Conservation (phyloP, 2,329 filamentous ascomycete genomes). For the Aspergillus intermedius region DNA sequence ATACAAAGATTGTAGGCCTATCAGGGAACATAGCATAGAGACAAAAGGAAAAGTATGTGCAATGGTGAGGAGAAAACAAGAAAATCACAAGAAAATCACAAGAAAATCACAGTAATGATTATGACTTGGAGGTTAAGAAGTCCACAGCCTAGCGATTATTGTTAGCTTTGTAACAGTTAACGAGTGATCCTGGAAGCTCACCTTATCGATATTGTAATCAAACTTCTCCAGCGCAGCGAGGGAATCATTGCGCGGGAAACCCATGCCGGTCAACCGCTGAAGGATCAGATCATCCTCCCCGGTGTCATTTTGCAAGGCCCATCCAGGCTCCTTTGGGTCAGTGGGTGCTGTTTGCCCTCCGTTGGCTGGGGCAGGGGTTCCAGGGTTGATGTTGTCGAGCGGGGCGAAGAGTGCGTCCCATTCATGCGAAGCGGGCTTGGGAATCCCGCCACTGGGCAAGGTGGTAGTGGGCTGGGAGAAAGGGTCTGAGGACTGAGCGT, state of each 20-base stretch:
- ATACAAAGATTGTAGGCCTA: constrained; percentile 1
- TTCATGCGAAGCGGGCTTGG: constrained; percentile 56
- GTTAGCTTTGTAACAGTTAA: too few species aligned
- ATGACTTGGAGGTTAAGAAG: constrained; percentile 37
- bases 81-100: too few species aligned
- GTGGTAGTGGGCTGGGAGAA: constrained; percentile 4
- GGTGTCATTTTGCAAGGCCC: constrained; percentile 65
- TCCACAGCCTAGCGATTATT: constrained; percentile 29
- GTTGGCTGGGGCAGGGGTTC: constrained; percentile 6
- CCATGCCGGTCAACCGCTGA: constrained; percentile 85
- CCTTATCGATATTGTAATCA: constrained; percentile 93
- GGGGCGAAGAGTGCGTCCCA: constrained; percentile 94
- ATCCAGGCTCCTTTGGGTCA: constrained; percentile 44
- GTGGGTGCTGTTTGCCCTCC: constrained; percentile 11
- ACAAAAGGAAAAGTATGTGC: constrained; percentile 13
- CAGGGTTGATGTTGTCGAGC: constrained; percentile 50
- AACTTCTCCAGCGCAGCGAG: constrained; percentile 82
- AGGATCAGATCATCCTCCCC: constrained; percentile 87
- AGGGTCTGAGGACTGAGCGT: constrained; percentile 31
- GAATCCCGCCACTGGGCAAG: constrained; percentile 33
- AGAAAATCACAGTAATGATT: constrained; percentile 6
- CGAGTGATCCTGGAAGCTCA: constrained; percentile 42
- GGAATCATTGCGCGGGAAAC: constrained; percentile 68
- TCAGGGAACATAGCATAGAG: constrained; percentile 2
- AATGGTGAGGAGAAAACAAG: background rate